A percentile compares a stretch with the other conserved stretches of the same genome.
phyloP scores from a whole-genome alignment of 345 rosid genomes.

The Mangifera indica region DNA sequence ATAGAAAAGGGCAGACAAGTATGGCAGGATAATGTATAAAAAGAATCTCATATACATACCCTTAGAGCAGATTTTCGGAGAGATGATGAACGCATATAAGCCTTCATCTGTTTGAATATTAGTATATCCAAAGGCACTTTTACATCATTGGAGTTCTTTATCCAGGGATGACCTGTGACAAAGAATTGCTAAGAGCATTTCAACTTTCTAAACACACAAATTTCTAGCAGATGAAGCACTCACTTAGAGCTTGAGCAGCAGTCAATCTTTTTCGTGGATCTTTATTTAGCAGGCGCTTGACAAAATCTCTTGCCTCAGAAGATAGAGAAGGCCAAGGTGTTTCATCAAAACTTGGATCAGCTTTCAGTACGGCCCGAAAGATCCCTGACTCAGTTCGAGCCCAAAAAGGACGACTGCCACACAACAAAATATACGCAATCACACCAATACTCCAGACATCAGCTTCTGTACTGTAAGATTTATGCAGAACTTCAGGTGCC shows the following conservation, averaged over 20 bases:
- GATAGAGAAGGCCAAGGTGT: constrained; percentile 90
- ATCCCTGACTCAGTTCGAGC: constrained; percentile 94
- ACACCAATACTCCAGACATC: constrained; percentile 99
- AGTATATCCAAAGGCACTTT: constrained; percentile 74
- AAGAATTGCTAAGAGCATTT: constrained; percentile 18
- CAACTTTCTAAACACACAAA: constrained; percentile 13
- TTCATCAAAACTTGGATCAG: constrained; percentile 90
- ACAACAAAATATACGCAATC: constrained; percentile 83
- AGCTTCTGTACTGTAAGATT: constrained; percentile 86
- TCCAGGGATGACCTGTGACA: constrained; percentile 93
- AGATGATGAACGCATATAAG: constrained; percentile 83
- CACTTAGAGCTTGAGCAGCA: constrained; percentile 95
- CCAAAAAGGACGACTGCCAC: constrained; percentile 99
- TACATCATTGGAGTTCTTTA: constrained; percentile 48
- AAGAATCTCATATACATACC: constrained; percentile 39
- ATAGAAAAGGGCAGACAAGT: too few species aligned
- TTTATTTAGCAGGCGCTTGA: constrained; percentile 76
- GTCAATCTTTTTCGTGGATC: constrained; percentile 95
- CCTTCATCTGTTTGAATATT: constrained; percentile 77
- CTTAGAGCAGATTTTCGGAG: constrained; percentile 92
- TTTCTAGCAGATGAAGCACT: constrained; percentile 31
- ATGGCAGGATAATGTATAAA: neutral
- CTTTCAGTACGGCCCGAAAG: constrained; percentile 88
- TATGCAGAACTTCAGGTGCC: constrained; percentile 97
- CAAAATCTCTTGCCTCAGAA: constrained; percentile 86